A percentile compares a stretch with the other conserved stretches of the same genome.
These are phyloP conservation scores for Nitzschia inconspicua DNA, from an alignment of 108 stramenopile species.

Conservation along the genomic window DNA sequence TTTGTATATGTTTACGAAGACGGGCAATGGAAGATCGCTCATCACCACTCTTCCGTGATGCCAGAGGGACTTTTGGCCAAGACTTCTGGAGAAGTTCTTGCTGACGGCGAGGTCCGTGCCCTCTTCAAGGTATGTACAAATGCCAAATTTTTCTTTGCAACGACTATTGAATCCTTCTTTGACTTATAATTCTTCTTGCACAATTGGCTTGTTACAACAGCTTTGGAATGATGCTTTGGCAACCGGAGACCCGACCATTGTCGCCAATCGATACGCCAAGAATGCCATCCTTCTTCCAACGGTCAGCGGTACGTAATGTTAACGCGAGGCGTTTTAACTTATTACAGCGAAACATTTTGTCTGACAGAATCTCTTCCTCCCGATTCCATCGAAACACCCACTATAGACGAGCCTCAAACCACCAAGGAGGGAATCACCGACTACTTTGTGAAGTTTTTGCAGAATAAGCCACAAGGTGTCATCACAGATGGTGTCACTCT, in stretches of 20 bases:
- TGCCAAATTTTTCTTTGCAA: too few relatives aligned
- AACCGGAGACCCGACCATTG: constrained; percentile 26
- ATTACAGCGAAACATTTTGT: too few relatives aligned
- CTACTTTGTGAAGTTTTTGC: constrained; percentile 49
- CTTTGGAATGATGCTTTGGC: constrained; percentile 38
- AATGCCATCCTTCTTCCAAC: constrained; percentile 41
- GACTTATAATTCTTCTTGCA: too few relatives aligned
- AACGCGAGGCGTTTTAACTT: too few relatives aligned
- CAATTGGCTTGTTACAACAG: constrained; percentile 31
- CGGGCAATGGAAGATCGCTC: constrained; percentile 69
- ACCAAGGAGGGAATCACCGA: constrained; percentile 38
- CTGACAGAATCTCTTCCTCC: too few relatives aligned
- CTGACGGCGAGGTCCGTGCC: constrained; percentile 46
- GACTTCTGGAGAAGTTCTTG: too few relatives aligned
- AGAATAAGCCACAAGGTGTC: constrained; percentile 39
- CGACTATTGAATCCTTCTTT: too few relatives aligned
- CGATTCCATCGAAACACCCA: too few relatives aligned
- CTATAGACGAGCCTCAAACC: constrained; percentile 43
- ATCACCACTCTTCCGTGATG: constrained; percentile 67
- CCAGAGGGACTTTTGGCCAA: constrained; percentile 37
- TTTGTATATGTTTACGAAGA: constrained; percentile 63
- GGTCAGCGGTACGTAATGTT: constrained; percentile 33
- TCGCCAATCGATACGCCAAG: constrained; percentile 30
- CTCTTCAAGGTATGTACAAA: too few relatives aligned
- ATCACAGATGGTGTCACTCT: constrained; percentile 22